A percentile compares a stretch with the other conserved stretches of the same genome.
phyloP scores from a whole-genome alignment of 176 grass and related monocot genomes.

The Miscanthus lutarioriparius region DNA sequence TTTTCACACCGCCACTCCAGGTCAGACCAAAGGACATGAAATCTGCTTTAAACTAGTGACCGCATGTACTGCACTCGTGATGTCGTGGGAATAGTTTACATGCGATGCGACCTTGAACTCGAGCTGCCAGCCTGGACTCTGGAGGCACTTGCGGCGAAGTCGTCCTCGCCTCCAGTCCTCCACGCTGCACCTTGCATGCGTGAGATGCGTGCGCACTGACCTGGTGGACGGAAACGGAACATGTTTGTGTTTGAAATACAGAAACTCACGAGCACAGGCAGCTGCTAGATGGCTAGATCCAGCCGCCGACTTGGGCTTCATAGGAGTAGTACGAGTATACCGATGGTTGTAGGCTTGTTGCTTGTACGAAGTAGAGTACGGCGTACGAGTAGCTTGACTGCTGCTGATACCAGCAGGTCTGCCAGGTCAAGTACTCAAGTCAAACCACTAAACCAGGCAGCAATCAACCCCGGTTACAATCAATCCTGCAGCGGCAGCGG shows the following conservation, averaged over 20 bases:
- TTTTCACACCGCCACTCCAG: too few relatives aligned
- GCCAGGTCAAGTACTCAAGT: neutral
- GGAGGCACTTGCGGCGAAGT: slow-evolving; percentile 18
- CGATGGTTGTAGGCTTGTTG: neutral
- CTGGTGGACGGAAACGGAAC: neutral
- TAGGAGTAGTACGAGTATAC: too few relatives aligned
- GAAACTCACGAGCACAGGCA: neutral
- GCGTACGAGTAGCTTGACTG: neutral
- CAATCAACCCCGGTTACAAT: too few relatives aligned
- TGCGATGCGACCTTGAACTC: neutral
- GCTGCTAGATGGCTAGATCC: neutral
- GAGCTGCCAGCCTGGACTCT: neutral
- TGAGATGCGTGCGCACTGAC: slow-evolving; percentile 16
- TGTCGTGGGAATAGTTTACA: neutral
- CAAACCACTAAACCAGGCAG: neutral
- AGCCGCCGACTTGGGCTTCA: neutral
- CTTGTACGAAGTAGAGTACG: too few relatives aligned
- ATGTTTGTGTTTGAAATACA: neutral
- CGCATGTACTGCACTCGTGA: neutral
- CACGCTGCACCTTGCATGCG: slow-evolving; percentile 6
- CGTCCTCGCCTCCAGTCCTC: neutral
- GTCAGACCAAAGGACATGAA: too few relatives aligned
- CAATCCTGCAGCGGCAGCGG: neutral
- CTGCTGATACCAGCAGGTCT: neutral
- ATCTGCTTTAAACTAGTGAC: neutral